Conservation (phyloP, 2,329 filamentous ascomycete genomes). For the Botrytis galanthina region DNA sequence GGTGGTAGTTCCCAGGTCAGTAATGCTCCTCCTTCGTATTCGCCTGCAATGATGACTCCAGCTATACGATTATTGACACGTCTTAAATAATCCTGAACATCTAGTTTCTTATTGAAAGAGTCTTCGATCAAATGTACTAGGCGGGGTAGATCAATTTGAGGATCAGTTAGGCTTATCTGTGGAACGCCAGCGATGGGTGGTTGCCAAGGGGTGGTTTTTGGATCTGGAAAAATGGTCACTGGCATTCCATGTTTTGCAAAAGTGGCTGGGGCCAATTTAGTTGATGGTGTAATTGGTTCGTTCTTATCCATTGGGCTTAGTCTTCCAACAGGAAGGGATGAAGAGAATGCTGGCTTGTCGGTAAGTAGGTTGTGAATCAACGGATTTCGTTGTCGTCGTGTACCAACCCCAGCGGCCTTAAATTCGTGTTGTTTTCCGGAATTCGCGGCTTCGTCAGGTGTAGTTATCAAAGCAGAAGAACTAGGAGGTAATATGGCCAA, state of each 20-base stretch:
- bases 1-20: conserved; percentile 87
- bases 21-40: conserved; percentile 94
- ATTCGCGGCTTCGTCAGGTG: conserved; percentile 74
- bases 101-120: conserved; percentile 81
- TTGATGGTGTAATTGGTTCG: conserved; percentile 36
- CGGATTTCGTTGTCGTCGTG: conserved; percentile 66
- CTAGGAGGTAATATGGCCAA: conserved; percentile 76
- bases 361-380: conserved; percentile 94
- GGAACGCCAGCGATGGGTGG: conserved; percentile 59
- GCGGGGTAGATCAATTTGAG: conserved; percentile 76
- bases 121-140: conserved; percentile 88
- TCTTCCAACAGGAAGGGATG: conserved; percentile 76
- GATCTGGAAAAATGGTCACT: conserved; percentile 76
- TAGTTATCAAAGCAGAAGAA: conserved; percentile 86
- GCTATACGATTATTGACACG: conserved; percentile 81
- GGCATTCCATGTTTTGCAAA: conserved; percentile 91
- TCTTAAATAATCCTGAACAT: conserved; percentile 76
- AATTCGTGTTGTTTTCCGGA: conserved; percentile 39
- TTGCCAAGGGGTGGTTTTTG: conserved; percentile 63
- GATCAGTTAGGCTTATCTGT: conserved; percentile 71
- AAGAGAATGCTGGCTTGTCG: conserved; percentile 89
- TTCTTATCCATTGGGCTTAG: conserved; percentile 41
- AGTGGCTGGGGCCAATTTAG: conserved; percentile 58
- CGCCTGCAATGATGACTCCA: conserved; percentile 89
- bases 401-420: conserved; percentile 45